Base-by-base conservation (phyloP, 768 basidiomycete genomes). In the Cystobasidium onofrii region DNA sequence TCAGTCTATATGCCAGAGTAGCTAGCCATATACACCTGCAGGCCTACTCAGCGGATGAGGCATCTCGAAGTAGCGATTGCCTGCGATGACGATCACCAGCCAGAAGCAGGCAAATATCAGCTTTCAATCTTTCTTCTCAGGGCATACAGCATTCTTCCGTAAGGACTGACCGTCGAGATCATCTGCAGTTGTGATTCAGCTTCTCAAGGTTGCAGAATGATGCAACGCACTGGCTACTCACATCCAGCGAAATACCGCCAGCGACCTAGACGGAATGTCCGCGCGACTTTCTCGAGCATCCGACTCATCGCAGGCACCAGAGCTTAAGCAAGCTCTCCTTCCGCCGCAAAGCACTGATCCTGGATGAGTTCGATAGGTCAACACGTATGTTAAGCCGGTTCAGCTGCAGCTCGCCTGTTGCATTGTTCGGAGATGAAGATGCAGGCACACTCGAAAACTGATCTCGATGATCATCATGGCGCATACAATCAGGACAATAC, bases 41-140 rank as follows among this genome's bases (percentile, higher is more conserved):
- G 25, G 54, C 67, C 20, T 27, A 75, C 64, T 54, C 25, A 50
- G 33, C 25, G 64, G 12, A 9, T 75, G 72, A 20, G 77, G 77
- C 2, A 64, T 52, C 52, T 78, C 77, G 31, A 72, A 78, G 73
- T 77, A 78, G 20, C 72, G 17, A 73, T 78, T 78, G 12, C 77
- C 77, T 78, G 67, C 15, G 3, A 15, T 20, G 34, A 25, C 17
- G 9, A n/a, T 17, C 33, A 41, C 20, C 64, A 63, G 34, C 34
- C 52, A 29, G 44, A 50, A 43, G 20, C 23, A 27, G 17, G 6
- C 66, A n/a, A 70, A 12, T 46, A 31, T 17, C 43, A 54, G n/a
- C n/a, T 31, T 34, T 27, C 23, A 36, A 33, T 25, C 12, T 41
- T 9, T 43, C 44, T 52, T 34, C 25, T 63, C 63, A 31, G 25